These are phyloP conservation scores for Xylariaceae sp. DNA, from an alignment of 2,329 filamentous ascomycete species.

Conservation along the genomic window DNA sequence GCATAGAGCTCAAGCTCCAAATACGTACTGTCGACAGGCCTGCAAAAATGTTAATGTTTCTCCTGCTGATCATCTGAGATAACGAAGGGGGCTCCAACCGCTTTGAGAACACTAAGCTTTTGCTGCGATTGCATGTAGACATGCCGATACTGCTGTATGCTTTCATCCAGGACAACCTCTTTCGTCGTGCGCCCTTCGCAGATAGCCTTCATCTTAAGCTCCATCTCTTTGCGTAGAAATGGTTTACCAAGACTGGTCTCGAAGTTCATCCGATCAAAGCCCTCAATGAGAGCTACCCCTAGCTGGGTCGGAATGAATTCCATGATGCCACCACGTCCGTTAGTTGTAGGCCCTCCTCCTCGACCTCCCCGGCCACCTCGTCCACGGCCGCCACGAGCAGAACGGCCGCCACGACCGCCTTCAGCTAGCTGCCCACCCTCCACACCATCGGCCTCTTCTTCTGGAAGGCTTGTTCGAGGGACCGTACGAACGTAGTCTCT, in stretches of 20 bases:
- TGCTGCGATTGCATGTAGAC: conserved; percentile 85
- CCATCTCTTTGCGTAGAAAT: conserved; percentile 97
- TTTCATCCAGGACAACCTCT: conserved; percentile 79
- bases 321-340: conserved; percentile 64
- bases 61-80: neutral
- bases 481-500: conserved; percentile 80
- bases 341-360: conserved; percentile 44
- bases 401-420: conserved; percentile 55
- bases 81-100: conserved; percentile 51
- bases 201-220: conserved; percentile 94
- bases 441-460: conserved; percentile 48
- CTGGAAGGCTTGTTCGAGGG: conserved; percentile 51
- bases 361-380: conserved; percentile 52
- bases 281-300: conserved; percentile 89
- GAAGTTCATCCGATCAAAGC: conserved; percentile 92
- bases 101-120: conserved; percentile 71
- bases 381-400: conserved; percentile 57
- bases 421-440: conserved; percentile 48
- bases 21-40: conserved; percentile 64
- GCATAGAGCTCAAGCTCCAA: conserved; percentile 38
- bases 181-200: conserved; percentile 84
- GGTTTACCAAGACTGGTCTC: conserved; percentile 94
- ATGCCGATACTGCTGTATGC: conserved; percentile 82
- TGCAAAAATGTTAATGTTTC: conserved; percentile 37
- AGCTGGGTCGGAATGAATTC: conserved; percentile 94